Evolutionary conservation across 306 rosid species (phyloP).

Genomic region (Hippophae tibetana): DNA sequence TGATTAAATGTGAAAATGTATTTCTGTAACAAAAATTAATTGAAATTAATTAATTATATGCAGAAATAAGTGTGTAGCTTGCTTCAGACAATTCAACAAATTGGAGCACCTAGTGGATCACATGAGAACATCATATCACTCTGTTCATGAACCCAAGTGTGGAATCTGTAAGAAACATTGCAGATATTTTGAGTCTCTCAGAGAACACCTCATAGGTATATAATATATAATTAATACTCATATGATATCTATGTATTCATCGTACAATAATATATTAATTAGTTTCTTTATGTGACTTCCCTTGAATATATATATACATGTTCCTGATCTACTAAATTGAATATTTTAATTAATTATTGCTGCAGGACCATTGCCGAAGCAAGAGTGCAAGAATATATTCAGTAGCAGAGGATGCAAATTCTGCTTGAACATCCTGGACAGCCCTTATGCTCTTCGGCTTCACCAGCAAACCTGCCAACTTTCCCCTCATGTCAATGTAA

Average conservation of each 20-base stretch:
- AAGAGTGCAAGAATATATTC: constrained; percentile 74
- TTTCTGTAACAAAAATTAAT: neutral
- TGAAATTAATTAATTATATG: neutral
- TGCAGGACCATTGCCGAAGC: constrained; percentile 81
- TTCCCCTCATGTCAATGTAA: constrained; percentile 39
- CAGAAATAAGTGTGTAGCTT: constrained; percentile 94
- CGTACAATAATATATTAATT: neutral
- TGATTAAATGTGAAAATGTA: too few species aligned
- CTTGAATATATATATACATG: too few species aligned
- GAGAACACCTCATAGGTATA: constrained; percentile 88
- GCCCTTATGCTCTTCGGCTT: constrained; percentile 51
- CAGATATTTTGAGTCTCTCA: constrained; percentile 84
- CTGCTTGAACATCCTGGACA: constrained; percentile 75
- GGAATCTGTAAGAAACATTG: constrained; percentile 84
- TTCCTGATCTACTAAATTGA: too few species aligned
- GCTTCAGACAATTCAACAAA: constrained; percentile 80
- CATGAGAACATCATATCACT: constrained; percentile 87
- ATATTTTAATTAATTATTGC: too few species aligned
- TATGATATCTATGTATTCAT: neutral
- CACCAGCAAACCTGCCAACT: constrained; percentile 84
- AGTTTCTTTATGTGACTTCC: too few species aligned
- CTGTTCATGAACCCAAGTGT: constrained; percentile 82
- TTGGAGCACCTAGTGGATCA: constrained; percentile 95
- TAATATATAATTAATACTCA: neutral
- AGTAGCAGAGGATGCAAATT: constrained; percentile 69